Conservation (phyloP, 805 yeast genomes). For the Spathaspora boniae region DNA sequence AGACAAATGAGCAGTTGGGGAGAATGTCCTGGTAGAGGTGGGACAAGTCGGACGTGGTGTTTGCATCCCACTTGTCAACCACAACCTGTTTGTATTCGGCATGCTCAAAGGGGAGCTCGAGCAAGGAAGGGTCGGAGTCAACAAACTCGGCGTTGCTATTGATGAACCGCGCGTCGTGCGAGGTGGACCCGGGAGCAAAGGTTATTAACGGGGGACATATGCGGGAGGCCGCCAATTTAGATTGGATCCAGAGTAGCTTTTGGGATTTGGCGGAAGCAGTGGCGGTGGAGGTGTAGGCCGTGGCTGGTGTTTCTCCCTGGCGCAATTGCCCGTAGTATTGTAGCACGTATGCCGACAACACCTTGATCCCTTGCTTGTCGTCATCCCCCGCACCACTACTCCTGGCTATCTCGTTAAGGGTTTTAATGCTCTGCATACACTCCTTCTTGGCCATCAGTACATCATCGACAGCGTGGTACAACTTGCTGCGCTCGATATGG, state of each 20-base stretch:
- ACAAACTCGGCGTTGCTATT: neutral
- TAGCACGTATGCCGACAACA: constrained; percentile 19
- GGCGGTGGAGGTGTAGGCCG: neutral
- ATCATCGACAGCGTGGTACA: constrained; percentile 15
- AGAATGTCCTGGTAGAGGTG: constrained; percentile 47
- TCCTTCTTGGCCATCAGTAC: constrained; percentile 14
- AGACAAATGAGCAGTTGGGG: constrained; percentile 76
- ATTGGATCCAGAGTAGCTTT: constrained; percentile 26
- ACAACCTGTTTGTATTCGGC: constrained; percentile 8
- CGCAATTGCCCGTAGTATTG: constrained; percentile 18
- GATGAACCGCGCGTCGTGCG: constrained; percentile 9
- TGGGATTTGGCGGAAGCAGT: too few relatives aligned
- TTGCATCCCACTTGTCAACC: constrained; percentile 45
- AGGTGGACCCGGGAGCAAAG: constrained; percentile 12
- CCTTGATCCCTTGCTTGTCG: constrained; percentile 4
- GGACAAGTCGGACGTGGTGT: constrained; percentile 19
- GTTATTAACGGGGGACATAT: constrained; percentile 20
- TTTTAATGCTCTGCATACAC: constrained; percentile 22
- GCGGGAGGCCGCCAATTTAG: constrained; percentile 12
- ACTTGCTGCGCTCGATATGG: constrained; percentile 15
- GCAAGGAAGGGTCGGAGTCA: constrained; percentile 7
- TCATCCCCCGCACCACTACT: too few relatives aligned
- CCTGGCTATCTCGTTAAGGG: constrained; percentile 19
- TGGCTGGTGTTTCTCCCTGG: too few relatives aligned
- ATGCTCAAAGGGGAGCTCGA: constrained; percentile 13